Evolutionary conservation across 106 monocot genomes (phyloP), one percentile per base, ranked within the genome.

Genomic region (Amphibolis antarctica): DNA sequence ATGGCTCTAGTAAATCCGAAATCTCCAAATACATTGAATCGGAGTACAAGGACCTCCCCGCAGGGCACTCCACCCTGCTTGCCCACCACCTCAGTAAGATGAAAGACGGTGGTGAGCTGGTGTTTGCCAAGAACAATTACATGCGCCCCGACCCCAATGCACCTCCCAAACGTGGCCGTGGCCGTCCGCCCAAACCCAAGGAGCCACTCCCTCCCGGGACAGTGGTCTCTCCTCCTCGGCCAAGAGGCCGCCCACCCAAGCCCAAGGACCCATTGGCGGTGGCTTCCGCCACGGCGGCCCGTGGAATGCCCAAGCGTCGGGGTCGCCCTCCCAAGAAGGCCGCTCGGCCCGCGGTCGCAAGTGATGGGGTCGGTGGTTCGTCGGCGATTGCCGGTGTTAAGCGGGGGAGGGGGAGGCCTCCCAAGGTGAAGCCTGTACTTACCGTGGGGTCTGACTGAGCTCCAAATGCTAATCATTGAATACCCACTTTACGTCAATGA

Each of bases 1-100:
- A 44, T 17, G 92, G 92, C 10, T 80, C 88, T 62, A 85, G 75
- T 77, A 88, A 84, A 69, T 62, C 82, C 43, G 79, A 79, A n/a
- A 92, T 92, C 21, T 66, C 73, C 17, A 80, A 78, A 53, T 71
- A 77, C 80, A 84, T 92, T 31, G 88, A 84, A 49, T 67, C 80
- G 0, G 68, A 70, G 58, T 75, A 92, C 65, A 74, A 63, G 18
- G 79, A 76, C 24, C 80, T 88, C 24, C 78, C 84, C 2, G 65
- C 76, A 46, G 61, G 63, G 3, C 76, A 82, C 71, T 24, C 74
- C 11, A 30, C 63, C 49, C 64, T 71, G 24, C 69, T 86, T 19
- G 25, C 79, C 17, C 73, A 66, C 17, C 56, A 77, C 22, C 71
- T 86, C 1, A 62, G 21, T 44, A 71, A 68, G 49, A 74, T 86